Base-by-base conservation (phyloP, 2,329 filamentous ascomycete species). In the Neodidymelliopsis sp. region DNA sequence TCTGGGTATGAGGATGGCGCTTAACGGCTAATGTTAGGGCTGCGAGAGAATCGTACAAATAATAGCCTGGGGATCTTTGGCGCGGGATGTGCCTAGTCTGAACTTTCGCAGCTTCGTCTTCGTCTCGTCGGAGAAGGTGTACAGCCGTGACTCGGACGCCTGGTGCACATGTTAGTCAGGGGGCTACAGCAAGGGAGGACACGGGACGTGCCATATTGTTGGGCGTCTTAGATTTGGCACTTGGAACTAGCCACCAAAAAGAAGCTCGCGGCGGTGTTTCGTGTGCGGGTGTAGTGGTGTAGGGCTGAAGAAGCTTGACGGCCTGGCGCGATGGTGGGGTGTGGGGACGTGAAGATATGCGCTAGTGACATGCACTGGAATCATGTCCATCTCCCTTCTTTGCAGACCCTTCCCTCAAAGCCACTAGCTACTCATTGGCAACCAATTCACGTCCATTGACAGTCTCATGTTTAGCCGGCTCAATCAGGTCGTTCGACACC, bases 41-140 rank as follows among this genome's bases (percentile, higher is more conserved):
- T 13, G 30, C 40, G 36, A 38, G 46, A 54, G 51, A 20, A 46
- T 36, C 87, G 75, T 89, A 97, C 94, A 97, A 63, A 99, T 96
- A 55, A 95, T 86, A 53, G 92, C 94, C 78, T 97, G 91, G 0
- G 92, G 88, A 35, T 88, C 86, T 70, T 88, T 93, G 41, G 91
- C 86, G 59, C 94, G 82, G 24, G 92, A 97, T 2, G 94, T 97
- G 19, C 88, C 85, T 20, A 99, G 82, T 39, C 94, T 89, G 78
- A 99, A 99, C 76, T 97, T 97, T 74, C 90, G 89, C 59, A 99
- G 84, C 69, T 92, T 87, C 59, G 91, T 86, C 76, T 88, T 94
- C 34, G 91, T 96, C 76, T 94, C 90, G 57, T 86, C 84, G 23
- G 91, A 95, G 83, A 97, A 96, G 51, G 89, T 90, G 78, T 96